Conservation (phyloP, 129 eudicot genomes). For the Artemisia tridentata region DNA sequence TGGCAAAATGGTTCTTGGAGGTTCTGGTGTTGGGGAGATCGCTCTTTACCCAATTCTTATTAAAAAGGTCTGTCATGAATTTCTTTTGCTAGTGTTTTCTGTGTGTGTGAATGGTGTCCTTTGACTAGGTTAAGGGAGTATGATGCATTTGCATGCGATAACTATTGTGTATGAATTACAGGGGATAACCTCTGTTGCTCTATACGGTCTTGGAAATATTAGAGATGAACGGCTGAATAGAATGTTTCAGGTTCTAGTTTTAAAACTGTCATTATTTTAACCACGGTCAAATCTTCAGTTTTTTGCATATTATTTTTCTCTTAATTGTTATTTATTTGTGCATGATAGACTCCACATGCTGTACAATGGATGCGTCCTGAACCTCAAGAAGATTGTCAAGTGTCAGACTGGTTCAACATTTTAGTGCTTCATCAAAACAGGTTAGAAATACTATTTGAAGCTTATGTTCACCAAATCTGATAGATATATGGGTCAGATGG, state of each 20-base stretch:
- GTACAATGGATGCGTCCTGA: constrained; percentile 99
- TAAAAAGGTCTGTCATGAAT: constrained; percentile 58
- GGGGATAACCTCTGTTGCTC: constrained; percentile 96
- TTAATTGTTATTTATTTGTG: constrained; percentile 20
- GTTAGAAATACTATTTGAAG: constrained; percentile 29
- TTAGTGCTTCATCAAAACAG: constrained; percentile 97
- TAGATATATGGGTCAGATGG: neutral
- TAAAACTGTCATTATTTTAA: neutral
- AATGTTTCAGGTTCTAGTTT: constrained; percentile 85
- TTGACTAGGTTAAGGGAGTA: neutral
- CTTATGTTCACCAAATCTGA: neutral
- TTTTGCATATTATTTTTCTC: neutral
- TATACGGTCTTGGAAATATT: constrained; percentile 94
- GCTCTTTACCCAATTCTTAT: constrained; percentile 88
- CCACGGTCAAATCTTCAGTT: neutral
- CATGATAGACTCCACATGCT: constrained; percentile 86
- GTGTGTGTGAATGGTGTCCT: too few species aligned
- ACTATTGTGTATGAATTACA: constrained; percentile 21
- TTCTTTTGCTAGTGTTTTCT: neutral
- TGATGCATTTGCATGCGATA: neutral
- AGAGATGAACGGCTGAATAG: constrained; percentile 98
- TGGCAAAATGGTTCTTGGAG: constrained; percentile 96
- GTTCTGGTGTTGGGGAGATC: constrained; percentile 98
- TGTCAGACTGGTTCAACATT: constrained; percentile 97
- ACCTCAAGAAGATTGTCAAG: constrained; percentile 79